These are phyloP conservation scores for Taxawa tesnikishii DNA, from an alignment of 2,329 filamentous ascomycete species.

Conservation along the genomic window DNA sequence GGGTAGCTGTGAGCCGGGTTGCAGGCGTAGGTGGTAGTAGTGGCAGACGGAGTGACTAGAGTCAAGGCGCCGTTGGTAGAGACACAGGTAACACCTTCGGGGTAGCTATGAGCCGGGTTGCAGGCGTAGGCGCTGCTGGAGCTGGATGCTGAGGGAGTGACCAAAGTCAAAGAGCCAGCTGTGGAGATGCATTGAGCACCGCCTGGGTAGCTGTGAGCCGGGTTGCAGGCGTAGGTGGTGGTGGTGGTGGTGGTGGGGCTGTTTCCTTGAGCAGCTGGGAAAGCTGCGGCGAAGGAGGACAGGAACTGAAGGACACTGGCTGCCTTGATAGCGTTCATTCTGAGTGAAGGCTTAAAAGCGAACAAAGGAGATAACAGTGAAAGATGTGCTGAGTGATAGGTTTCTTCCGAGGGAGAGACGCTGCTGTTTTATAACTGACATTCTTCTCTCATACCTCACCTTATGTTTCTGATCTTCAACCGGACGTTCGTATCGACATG, in stretches of 20 bases:
- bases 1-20: conserved; percentile 3
- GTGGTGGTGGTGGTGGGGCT: conserved; percentile 1
- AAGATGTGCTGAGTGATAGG: too few species aligned
- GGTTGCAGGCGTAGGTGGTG: conserved; percentile 8
- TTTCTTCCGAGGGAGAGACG: too few species aligned
- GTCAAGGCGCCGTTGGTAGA: conserved; percentile 1
- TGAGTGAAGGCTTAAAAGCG: too few species aligned
- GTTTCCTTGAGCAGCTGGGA: conserved; percentile 1
- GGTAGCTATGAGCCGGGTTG: conserved; percentile 4
- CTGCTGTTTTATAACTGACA: too few species aligned
- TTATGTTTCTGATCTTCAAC: too few species aligned
- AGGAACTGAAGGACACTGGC: conserved; percentile 3
- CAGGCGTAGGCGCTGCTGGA: conserved; percentile 2
- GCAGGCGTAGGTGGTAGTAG: neutral
- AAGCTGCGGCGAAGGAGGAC: conserved; percentile 1
- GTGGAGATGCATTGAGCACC: conserved; percentile 8
- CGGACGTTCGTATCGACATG: too few species aligned
- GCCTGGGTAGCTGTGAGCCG: conserved; percentile 8
- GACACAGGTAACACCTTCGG: neutral
- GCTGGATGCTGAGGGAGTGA: conserved; percentile 6
- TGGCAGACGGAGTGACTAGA: conserved; percentile 2
- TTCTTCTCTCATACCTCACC: too few species aligned
- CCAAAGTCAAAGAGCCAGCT: conserved; percentile 10
- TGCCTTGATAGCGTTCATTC: conserved; percentile 5
- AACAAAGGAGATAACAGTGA: too few species aligned